Conservation (phyloP, 495 filamentous ascomycete genomes). For the Sordaria brevicollis region DNA sequence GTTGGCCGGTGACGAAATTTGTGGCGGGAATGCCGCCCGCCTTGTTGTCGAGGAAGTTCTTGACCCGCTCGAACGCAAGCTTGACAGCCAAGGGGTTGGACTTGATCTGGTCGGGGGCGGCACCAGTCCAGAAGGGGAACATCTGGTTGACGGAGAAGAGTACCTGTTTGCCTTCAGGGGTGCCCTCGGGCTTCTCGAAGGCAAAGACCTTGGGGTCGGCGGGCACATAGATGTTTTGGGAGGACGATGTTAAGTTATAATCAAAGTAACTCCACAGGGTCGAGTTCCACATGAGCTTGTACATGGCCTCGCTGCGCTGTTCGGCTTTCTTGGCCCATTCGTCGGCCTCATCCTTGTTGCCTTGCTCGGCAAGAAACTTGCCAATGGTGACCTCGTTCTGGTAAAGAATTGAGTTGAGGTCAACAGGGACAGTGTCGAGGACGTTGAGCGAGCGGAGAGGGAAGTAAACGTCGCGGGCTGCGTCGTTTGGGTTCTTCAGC, state of each 20-base stretch:
- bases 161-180: conserved; percentile 30
- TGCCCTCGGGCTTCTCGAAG: conserved; percentile 14
- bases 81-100: conserved; percentile 37
- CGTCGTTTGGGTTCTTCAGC: conserved; percentile 32
- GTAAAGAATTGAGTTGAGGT: conserved; percentile 42
- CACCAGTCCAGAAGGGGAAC: conserved; percentile 43
- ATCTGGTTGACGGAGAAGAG: conserved; percentile 34
- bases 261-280: conserved; percentile 39
- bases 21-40: conserved; percentile 34
- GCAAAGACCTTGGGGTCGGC: conserved; percentile 24
- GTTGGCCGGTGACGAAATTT: conserved; percentile 36
- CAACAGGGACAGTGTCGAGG: conserved; percentile 29
- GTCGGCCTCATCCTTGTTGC: conserved; percentile 21
- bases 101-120: conserved; percentile 31
- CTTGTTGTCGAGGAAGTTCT: conserved; percentile 23
- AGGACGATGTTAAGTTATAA: conserved; percentile 36
- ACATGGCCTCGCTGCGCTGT: conserved; percentile 34
- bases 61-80: conserved; percentile 27
- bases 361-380: conserved; percentile 21
- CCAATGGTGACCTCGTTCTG: conserved; percentile 35
- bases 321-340: conserved; percentile 22
- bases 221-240: conserved; percentile 30
- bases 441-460: conserved; percentile 38
- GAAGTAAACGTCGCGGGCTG: conserved; percentile 37
- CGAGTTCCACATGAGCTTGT: conserved; percentile 37